Conservation (phyloP, 306 rosid genomes). For the Cicer arietinum region DNA sequence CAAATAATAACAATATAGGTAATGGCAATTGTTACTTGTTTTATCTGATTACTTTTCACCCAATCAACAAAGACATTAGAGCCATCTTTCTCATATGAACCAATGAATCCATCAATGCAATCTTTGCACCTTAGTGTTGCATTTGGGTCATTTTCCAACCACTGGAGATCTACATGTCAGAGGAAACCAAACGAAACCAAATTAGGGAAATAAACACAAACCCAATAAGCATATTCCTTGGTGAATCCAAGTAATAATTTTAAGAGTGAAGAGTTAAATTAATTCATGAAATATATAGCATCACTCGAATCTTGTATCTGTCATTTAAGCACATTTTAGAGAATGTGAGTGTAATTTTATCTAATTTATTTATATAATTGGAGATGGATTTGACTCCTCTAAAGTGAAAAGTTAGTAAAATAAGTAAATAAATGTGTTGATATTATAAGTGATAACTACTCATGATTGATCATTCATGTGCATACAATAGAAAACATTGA, state of each 20-base stretch:
- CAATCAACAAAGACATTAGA: slow-evolving; percentile 83
- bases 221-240: not conserved
- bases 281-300: not conserved
- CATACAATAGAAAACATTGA: too few relatives aligned
- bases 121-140: slow-evolving; percentile 83
- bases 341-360: too few relatives aligned
- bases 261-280: not conserved
- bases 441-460: too few relatives aligned
- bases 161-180: slow-evolving; percentile 58
- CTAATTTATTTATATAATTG: too few relatives aligned
- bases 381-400: too few relatives aligned
- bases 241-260: not conserved
- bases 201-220: not conserved
- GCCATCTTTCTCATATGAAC: slow-evolving; percentile 58
- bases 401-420: too few relatives aligned
- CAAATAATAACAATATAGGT: slow-evolving; percentile 1
- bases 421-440: too few relatives aligned
- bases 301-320: not conserved
- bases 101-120: slow-evolving; percentile 71
- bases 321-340: not conserved
- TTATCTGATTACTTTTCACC: slow-evolving; percentile 79
- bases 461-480: too few relatives aligned
- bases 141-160: slow-evolving; percentile 84
- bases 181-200: slow-evolving; percentile 31
- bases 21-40: slow-evolving; percentile 60